These are phyloP conservation scores for Zarea fungicola DNA, from an alignment of 2,329 filamentous ascomycete genomes.

Conservation along the genomic window DNA sequence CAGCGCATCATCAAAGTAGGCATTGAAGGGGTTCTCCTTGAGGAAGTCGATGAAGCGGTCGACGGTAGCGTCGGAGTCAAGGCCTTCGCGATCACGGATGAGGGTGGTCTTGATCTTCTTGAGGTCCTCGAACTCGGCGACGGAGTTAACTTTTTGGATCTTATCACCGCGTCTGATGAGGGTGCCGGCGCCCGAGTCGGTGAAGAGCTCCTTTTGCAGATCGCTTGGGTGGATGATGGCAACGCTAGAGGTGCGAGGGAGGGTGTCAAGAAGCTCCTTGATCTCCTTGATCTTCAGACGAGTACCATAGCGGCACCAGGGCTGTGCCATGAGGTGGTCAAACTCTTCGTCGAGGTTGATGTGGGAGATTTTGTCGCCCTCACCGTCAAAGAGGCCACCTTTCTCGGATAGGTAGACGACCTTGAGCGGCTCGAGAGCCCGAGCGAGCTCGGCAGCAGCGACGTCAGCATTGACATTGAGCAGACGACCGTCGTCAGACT, in stretches of 20 bases:
- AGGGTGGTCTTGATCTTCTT: conserved; percentile 76
- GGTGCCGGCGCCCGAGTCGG: conserved; percentile 89
- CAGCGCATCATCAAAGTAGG: conserved; percentile 92
- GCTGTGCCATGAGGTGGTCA: conserved; percentile 83
- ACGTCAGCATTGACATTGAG: conserved; percentile 98
- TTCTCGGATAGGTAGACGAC: conserved; percentile 99
- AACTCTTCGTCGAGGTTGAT: conserved; percentile 98
- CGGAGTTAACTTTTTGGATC: conserved; percentile 65
- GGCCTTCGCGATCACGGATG: conserved; percentile 71
- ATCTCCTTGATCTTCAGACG: conserved; percentile 97
- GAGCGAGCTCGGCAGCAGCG: conserved; percentile 86
- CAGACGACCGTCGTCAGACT: conserved; percentile 84
- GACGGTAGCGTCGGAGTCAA: conserved; percentile 77
- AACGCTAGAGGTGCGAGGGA: conserved; percentile 88
- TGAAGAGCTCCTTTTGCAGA: conserved; percentile 94
- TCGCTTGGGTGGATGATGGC: conserved; percentile 97
- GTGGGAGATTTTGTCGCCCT: conserved; percentile 89
- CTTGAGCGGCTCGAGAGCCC: conserved; percentile 86
- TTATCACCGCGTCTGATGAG: conserved; percentile 90
- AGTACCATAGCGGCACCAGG: conserved; percentile 93
- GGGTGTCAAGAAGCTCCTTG: conserved; percentile 82
- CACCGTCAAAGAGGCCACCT: conserved; percentile 89
- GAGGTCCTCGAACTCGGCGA: conserved; percentile 72
- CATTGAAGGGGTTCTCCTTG: conserved; percentile 73
- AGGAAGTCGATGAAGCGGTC: conserved; percentile 82